Conservation (phyloP, 1,284 basidiomycete species). For the Trichosporon sp. region DNA sequence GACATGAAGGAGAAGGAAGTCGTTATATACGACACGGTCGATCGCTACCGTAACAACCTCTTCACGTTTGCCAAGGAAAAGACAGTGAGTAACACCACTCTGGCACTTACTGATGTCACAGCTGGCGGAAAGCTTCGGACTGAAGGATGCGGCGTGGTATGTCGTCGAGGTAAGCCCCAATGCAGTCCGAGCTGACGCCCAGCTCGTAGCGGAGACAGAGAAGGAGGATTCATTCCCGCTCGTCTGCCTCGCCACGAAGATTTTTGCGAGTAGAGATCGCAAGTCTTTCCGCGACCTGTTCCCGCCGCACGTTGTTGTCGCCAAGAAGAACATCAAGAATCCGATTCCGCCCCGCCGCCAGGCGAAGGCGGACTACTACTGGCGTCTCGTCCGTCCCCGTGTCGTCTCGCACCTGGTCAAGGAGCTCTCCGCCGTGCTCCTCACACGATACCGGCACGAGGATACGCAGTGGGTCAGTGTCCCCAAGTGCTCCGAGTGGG, state of each 20-base stretch:
- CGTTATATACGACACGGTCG: background rate
- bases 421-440: background rate
- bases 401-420: background rate
- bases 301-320: background rate
- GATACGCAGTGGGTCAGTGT: background rate
- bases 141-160: background rate
- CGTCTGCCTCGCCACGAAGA: background rate
- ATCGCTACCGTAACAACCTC: background rate
- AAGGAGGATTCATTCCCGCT: background rate
- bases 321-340: constrained; percentile 1
- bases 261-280: background rate
- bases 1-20: constrained; percentile 1
- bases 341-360: background rate
- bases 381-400: background rate
- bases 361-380: background rate
- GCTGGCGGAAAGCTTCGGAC: background rate
- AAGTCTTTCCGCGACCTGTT: background rate
- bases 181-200: background rate
- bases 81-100: background rate
- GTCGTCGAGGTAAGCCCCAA: background rate
- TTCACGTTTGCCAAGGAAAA: background rate
- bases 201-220: background rate
- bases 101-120: background rate
- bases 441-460: background rate
- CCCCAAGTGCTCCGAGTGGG: constrained; percentile 1